A percentile compares a stretch with the other conserved stretches of the same genome.
Conservation (phyloP, 2,329 filamentous ascomycete species). For the Arthrobotrys sinensis region DNA sequence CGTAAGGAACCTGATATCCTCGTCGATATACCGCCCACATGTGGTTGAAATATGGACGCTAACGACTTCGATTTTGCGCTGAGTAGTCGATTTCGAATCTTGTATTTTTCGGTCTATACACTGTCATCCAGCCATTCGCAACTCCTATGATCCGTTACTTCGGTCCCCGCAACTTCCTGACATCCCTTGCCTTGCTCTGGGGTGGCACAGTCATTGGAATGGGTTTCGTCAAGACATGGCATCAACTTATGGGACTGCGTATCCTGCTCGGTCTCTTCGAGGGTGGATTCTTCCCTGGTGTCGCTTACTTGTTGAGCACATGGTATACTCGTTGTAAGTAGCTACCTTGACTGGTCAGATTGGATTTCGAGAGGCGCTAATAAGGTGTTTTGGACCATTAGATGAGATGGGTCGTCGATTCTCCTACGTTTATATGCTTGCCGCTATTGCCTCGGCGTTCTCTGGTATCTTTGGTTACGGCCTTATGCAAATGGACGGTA, state of each 20-base stretch:
- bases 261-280: conserved; percentile 77
- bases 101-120: conserved; percentile 69
- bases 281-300: conserved; percentile 78
- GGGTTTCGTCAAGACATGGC: conserved; percentile 74
- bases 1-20: conserved; percentile 2
- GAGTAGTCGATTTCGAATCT: conserved; percentile 42
- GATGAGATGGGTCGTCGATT: conserved; percentile 64
- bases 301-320: conserved; percentile 79
- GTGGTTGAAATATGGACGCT: background rate
- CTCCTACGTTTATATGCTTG: conserved; percentile 71
- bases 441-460: conserved; percentile 70
- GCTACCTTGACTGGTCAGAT: background rate
- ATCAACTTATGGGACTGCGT: conserved; percentile 72
- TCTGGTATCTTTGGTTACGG: conserved; percentile 79
- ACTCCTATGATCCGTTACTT: conserved; percentile 78
- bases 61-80: background rate
- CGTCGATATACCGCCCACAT: background rate
- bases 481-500: conserved; percentile 69
- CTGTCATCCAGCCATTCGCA: conserved; percentile 79
- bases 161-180: conserved; percentile 75
- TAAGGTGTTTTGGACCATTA: conserved; percentile 2
- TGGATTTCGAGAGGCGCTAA: background rate
- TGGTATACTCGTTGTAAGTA: conserved; percentile 78
- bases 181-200: conserved; percentile 73
- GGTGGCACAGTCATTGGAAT: conserved; percentile 76